A percentile compares a stretch with the other conserved stretches of the same genome.
Conservation (phyloP, 306 rosid species). For the Vigna trinervia region DNA sequence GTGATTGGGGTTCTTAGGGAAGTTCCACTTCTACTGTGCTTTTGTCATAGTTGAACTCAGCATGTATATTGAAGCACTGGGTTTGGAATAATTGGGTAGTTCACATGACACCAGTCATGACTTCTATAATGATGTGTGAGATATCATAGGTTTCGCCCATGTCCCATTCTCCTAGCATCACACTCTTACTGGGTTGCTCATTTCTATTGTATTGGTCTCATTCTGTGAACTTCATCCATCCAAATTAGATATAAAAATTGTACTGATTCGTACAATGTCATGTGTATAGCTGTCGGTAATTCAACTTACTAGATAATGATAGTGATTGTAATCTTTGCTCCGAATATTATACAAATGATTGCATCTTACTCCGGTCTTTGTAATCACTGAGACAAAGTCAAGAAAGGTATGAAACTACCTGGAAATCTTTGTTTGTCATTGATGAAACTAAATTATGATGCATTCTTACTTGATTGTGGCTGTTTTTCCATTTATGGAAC, state of each 20-base stretch:
- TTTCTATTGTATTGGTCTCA: neutral
- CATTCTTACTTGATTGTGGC: constrained; percentile 25
- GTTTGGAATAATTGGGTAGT: neutral
- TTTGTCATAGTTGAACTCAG: neutral
- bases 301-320: neutral
- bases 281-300: constrained; percentile 7
- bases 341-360: neutral
- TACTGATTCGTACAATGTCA: constrained; percentile 1
- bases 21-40: neutral
- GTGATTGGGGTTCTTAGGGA: neutral
- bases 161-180: neutral
- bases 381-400: constrained; percentile 2
- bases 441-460: constrained; percentile 21
- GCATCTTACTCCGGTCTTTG: neutral
- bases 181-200: neutral
- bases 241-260: constrained; percentile 8
- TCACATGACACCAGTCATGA: neutral
- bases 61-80: neutral
- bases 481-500: constrained; percentile 10
- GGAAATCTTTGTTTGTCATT: neutral
- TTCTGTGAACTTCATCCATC: constrained; percentile 10
- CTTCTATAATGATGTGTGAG: neutral
- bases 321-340: constrained; percentile 11
- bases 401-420: constrained; percentile 22
- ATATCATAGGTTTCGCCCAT: neutral